Conservation (phyloP, 2,329 filamentous ascomycete genomes). For the Colletotrichum sublineola region DNA sequence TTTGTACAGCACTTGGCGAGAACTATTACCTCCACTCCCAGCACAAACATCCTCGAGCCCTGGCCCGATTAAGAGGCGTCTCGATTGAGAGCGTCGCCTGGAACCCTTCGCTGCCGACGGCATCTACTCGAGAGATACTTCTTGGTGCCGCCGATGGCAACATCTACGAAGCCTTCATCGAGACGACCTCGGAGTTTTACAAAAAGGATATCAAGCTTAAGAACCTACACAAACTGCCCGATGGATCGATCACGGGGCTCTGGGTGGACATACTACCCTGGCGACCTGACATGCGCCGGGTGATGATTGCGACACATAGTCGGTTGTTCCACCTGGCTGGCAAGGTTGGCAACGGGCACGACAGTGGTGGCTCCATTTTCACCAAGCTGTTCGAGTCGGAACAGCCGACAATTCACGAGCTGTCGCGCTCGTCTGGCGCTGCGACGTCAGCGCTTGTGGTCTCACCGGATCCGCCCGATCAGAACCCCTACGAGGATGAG, state of each 20-base stretch:
- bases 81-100: slow-evolving; percentile 91
- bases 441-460: slow-evolving; percentile 78
- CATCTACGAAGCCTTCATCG: slow-evolving; percentile 95
- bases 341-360: slow-evolving; percentile 79
- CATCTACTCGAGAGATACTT: slow-evolving; percentile 93
- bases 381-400: slow-evolving; percentile 90
- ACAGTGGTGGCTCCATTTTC: slow-evolving; percentile 88
- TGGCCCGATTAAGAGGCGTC: slow-evolving; percentile 87
- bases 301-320: slow-evolving; percentile 84
- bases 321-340: slow-evolving; percentile 86
- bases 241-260: slow-evolving; percentile 86
- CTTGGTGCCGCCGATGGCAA: slow-evolving; percentile 93
- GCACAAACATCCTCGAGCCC: slow-evolving; percentile 85
- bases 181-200: slow-evolving; percentile 95
- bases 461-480: slow-evolving; percentile 78
- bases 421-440: slow-evolving; percentile 69
- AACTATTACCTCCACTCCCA: slow-evolving; percentile 99
- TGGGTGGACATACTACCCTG: slow-evolving; percentile 82
- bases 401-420: slow-evolving; percentile 81
- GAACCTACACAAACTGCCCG: slow-evolving; percentile 82
- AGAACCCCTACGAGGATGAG: slow-evolving; percentile 66
- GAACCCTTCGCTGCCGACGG: slow-evolving; percentile 93
- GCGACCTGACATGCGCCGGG: slow-evolving; percentile 78
- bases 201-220: slow-evolving; percentile 92
- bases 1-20: slow-evolving; percentile 91